These are phyloP conservation scores for Amanita polypyramis DNA, from an alignment of 768 basidiomycete genomes.

Conservation along the genomic window DNA sequence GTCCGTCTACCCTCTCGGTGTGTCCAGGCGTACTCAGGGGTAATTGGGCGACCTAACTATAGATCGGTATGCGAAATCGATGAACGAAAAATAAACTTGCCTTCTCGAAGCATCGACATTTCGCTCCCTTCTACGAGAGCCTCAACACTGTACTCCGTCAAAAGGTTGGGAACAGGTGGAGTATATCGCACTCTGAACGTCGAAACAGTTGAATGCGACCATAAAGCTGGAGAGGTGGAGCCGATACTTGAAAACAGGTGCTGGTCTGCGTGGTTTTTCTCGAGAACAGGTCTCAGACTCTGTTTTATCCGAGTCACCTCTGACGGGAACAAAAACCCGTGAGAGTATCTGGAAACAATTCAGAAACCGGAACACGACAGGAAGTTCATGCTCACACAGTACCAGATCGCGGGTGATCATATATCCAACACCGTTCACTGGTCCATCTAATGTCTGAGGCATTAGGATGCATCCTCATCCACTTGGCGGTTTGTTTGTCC, in stretches of 20 bases:
- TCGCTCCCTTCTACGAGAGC: conserved; percentile 89
- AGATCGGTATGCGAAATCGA: conserved; percentile 3
- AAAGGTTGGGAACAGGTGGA: conserved; percentile 57
- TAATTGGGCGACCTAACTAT: conserved; percentile 41
- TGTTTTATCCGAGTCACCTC: conserved; percentile 62
- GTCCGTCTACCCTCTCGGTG: conserved; percentile 59
- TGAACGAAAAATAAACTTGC: conserved; percentile 20
- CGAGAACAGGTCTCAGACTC: conserved; percentile 42
- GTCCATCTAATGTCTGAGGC: conserved; percentile 77
- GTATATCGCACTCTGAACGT: conserved; percentile 73
- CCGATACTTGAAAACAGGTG: conserved; percentile 16
- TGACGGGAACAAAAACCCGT: conserved; percentile 92
- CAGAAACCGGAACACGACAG: conserved; percentile 5
- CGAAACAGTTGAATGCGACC: conserved; percentile 78
- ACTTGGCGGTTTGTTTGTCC: conserved; percentile 88
- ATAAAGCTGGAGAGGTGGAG: conserved; percentile 38
- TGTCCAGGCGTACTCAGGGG: conserved; percentile 57
- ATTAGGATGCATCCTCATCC: conserved; percentile 83
- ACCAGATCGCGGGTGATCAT: conserved; percentile 91
- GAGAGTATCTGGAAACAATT: conserved; percentile 57
- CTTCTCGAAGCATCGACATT: conserved; percentile 64
- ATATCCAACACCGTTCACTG: conserved; percentile 93
- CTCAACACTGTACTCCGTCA: conserved; percentile 66
- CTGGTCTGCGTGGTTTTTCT: conserved; percentile 27
- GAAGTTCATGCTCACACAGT: conserved; percentile 58